These are phyloP conservation scores for Neoboletus brunneissimus DNA, from an alignment of 768 basidiomycete species.

Conservation along the genomic window DNA sequence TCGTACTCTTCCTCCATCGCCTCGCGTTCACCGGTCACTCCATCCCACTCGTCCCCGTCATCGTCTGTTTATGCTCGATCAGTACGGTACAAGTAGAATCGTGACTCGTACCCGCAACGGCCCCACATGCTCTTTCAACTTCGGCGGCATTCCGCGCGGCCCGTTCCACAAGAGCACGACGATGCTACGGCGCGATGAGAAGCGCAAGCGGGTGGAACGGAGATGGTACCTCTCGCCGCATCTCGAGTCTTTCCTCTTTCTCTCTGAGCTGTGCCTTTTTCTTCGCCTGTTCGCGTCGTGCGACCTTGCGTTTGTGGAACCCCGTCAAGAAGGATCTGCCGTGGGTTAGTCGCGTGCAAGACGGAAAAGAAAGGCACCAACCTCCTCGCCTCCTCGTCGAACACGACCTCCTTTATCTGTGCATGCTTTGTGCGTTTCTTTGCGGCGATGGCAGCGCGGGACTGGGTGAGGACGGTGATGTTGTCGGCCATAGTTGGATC, in stretches of 20 bases:
- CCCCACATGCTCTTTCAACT: slow-evolving; percentile 73
- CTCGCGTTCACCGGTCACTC: slow-evolving; percentile 36
- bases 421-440: slow-evolving; percentile 64
- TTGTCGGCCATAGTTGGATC: slow-evolving; percentile 31
- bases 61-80: slow-evolving; percentile 18
- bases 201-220: slow-evolving; percentile 4
- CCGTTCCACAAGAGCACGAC: slow-evolving; percentile 72
- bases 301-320: slow-evolving; percentile 89
- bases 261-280: slow-evolving; percentile 73
- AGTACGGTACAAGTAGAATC: slow-evolving; percentile 3
- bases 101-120: slow-evolving; percentile 38
- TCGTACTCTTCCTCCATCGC: slow-evolving; percentile 68
- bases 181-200: slow-evolving; percentile 50
- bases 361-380: slow-evolving; percentile 29
- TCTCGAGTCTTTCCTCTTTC: slow-evolving; percentile 69
- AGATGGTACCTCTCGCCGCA: slow-evolving; percentile 69
- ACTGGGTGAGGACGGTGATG: slow-evolving; percentile 58
- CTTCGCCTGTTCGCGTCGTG: slow-evolving; percentile 74
- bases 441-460: slow-evolving; percentile 59
- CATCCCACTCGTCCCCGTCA: slow-evolving; percentile 48
- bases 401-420: slow-evolving; percentile 78
- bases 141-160: slow-evolving; percentile 74
- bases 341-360: slow-evolving; percentile 14
- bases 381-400: slow-evolving; percentile 85
- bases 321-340: slow-evolving; percentile 87